Base-by-base conservation (phyloP, 2,329 filamentous ascomycete genomes). In the Cytospora paraplurivora region DNA sequence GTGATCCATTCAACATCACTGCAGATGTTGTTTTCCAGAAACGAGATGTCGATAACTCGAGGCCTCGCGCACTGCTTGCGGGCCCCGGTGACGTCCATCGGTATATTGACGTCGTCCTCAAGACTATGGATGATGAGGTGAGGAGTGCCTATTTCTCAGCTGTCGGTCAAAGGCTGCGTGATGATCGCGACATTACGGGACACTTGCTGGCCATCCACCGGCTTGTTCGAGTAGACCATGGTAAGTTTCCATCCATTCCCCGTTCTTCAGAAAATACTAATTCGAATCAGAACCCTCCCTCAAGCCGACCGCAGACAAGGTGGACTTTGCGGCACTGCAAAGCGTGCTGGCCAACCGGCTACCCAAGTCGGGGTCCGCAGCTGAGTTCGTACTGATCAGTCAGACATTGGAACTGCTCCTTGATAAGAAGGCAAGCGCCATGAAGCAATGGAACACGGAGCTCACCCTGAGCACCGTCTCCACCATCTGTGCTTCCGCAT, bases 371-470 rank as follows among this genome's bases (percentile, higher is more conserved):
- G 70, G 69, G 19, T 69, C 69, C 6, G 68, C 72, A 7, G 65
- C 71, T 1, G 73, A 78, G 59, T 76, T 78, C 60, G 66, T 71
- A 27, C 74, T 78, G 12, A 70, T 78, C 8, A 78, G 79, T 52
- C 76, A 78, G 41, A 76, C 77, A 11, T 71, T 82, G 13, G 72
- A 75, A 33, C 72, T 76, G 1, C 74, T 87, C 10, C 76, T 87
- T 32, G 82, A 85, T 66, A 79, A 78, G 67, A 79, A 79, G 51
- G 76, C 80, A 0, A 76, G 76, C 19, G 76, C 76, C 49, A 83
- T 86, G 78, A 79, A 77, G 7, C 85, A 87, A 68, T 85, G 83
- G 79, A 86, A 85, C 66, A 77, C 86, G 27, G 85, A 87, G 65
- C 68, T 76, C 34, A 84, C 82, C 4, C 72, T 87, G 47, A 78